Base-by-base conservation (phyloP, 768 basidiomycete genomes). In the Dictyophora rubrovolvata region DNA sequence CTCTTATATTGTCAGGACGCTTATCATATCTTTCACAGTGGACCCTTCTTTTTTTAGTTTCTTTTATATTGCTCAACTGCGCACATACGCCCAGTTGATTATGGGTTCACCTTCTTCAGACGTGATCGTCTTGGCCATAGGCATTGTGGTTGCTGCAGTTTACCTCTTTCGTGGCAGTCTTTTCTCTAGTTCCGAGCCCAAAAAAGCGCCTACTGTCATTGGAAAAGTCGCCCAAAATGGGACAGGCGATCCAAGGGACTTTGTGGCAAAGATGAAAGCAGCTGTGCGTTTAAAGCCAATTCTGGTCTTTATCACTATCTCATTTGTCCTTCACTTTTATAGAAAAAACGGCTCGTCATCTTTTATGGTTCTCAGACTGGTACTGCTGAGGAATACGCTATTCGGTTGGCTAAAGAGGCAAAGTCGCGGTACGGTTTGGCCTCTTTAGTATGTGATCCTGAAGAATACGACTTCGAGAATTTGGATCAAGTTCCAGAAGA, bases 281-380 rank as follows among this genome's bases (percentile, higher is more conserved):
- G 85, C 83, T 46, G 95, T 97, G 74, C 70, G 90, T 80, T 8
- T 7, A 17, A 4, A 33, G 2, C 28, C 52, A 22, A 33, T n/a
- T 50, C 35, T 57, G n/a, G 60, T 33, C 53, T 18, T 20, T 17
- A 48, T 20, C 34, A n/a, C 56, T 28, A 61, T 49, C 56, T 66
- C 61, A 46, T 62, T 55, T 35, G 57, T 35, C 6, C 35, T 54
- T 36, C 17, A 35, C 57, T 48, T 46, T 50, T 61, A 42, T 67
- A 97, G 94, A 95, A 94, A 82, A 97, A 96, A 72, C 91, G 93
- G 62, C 76, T 95, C 16, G 89, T 91, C 66, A 97, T 98, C 68
- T 95, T 99, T 71, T 99, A 96, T 68, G 95, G 95, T 60, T 97
- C 95, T 20, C 95, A 99, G 69, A 99, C 95, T 0, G 95, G 95